Base-by-base conservation (phyloP, 371 early-diverging fungal genomes). In the Rhizopus sp. region DNA sequence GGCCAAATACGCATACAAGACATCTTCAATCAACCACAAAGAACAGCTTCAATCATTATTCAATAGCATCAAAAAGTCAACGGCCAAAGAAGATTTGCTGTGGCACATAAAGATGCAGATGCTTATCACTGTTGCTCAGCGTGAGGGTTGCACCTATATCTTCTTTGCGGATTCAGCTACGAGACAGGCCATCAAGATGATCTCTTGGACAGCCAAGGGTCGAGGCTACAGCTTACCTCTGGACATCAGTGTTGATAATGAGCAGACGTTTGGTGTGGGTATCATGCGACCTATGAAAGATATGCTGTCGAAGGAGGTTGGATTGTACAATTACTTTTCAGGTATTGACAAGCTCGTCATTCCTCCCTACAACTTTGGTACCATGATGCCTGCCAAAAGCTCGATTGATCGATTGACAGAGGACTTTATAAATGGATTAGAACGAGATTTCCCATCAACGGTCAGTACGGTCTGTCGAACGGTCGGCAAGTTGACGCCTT, bases 391-490 rank as follows among this genome's bases (percentile, higher is more conserved):
- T 0, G 60, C 64, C 4, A 84, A 82, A 49, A 75, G 78, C 10
- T 88, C 90, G 8, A 90, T 91, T 49, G 88, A 85, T 56, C 78
- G 86, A 47, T 57, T 91, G 29, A 85, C 91, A 3, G 92, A 91
- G 68, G 88, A 89, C 0, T 94, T 96, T 58, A 87, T 95, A 45
- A 77, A 82, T 0, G 83, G 87, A 0, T 77, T 96, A 32, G 92
- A 93, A 57, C 73, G 78, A 9, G 94, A 89, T 53, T 96, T 93
- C 58, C 88, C 93, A 0, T 90, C 94, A 4, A 95, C 95, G 0
- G 92, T 89, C 8, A 84, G 88, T 40, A 95, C 95, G 0, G 88
- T 96, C 4, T 84, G 87, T 32, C 79, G 93, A 38, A 96, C 96
- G 0, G 90, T 88, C 17, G 80, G 81, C 29, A 95, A 94, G 62